Percentiles rank a stretch among this genome's conserved stretches.
These are phyloP conservation scores for Fonsecaea pedrosoi DNA, from an alignment of 2,329 filamentous ascomycete species.

Conservation along the genomic window DNA sequence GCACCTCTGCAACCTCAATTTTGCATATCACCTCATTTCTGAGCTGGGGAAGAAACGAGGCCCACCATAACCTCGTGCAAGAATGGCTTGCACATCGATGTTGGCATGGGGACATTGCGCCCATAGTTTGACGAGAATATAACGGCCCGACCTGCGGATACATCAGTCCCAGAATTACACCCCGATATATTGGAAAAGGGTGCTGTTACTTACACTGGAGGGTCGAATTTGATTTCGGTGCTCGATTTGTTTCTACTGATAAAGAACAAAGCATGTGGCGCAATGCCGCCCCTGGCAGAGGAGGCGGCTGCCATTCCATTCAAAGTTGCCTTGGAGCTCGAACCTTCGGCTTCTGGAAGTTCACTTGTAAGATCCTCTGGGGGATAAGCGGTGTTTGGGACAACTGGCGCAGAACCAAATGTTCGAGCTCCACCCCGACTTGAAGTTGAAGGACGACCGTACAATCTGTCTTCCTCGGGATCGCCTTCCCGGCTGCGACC, in stretches of 20 bases:
- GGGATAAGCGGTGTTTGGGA: conserved; percentile 2
- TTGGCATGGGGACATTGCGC: conserved; percentile 75
- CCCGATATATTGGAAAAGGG: background rate
- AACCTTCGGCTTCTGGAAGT: background rate
- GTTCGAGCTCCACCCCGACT: conserved; percentile 5
- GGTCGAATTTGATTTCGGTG: conserved; percentile 85
- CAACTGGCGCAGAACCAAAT: background rate
- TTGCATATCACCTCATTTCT: conserved; percentile 60
- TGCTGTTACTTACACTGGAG: conserved; percentile 65
- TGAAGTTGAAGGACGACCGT: conserved; percentile 16
- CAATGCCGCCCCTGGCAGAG: conserved; percentile 55
- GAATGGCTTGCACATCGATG: conserved; percentile 87
- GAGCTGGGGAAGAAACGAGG: conserved; percentile 80
- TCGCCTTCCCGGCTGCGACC: conserved; percentile 15
- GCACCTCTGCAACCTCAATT: background rate
- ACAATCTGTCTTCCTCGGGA: conserved; percentile 14
- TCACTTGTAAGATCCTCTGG: conserved; percentile 12
- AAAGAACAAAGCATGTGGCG: conserved; percentile 80
- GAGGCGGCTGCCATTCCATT: conserved; percentile 44
- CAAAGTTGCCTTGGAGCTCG: conserved; percentile 31
- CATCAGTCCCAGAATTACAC: conserved; percentile 17
- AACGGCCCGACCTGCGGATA: conserved; percentile 64
- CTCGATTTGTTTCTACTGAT: conserved; percentile 83
- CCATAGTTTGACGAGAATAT: conserved; percentile 90
- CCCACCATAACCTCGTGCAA: conserved; percentile 83